A percentile compares a stretch with the other conserved stretches of the same genome.
These are phyloP conservation scores for Clarireedia homoeocarpa DNA, from an alignment of 2,329 filamentous ascomycete species.

Conservation along the genomic window DNA sequence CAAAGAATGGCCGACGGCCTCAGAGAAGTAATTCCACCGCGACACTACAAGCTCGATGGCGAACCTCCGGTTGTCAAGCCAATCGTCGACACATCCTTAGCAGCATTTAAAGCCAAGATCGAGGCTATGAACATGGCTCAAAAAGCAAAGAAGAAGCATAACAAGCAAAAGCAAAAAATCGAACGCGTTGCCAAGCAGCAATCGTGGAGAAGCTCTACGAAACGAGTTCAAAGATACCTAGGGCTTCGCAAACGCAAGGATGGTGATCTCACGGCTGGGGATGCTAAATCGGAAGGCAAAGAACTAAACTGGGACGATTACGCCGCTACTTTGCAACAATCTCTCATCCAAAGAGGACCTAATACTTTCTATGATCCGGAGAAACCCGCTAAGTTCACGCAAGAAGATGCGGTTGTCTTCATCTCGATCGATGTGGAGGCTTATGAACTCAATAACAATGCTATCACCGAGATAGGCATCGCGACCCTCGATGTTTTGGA, in stretches of 20 bases:
- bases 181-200: conserved; percentile 43
- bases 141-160: conserved; percentile 37
- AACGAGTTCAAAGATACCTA: conserved; percentile 61
- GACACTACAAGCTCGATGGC: conserved; percentile 20
- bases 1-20: conserved; percentile 27
- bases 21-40: conserved; percentile 27
- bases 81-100: conserved; percentile 32
- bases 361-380: conserved; percentile 35
- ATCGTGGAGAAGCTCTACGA: conserved; percentile 47
- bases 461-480: conserved; percentile 81
- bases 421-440: conserved; percentile 78
- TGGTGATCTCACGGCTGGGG: not conserved
- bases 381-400: conserved; percentile 37
- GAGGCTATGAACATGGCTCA: conserved; percentile 41
- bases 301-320: conserved; percentile 21
- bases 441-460: conserved; percentile 57
- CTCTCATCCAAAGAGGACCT: conserved; percentile 20
- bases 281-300: conserved; percentile 9
- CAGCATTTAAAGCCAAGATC: conserved; percentile 47
- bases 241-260: conserved; percentile 46
- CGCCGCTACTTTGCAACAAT: conserved; percentile 20
- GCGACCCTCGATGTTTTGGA: conserved; percentile 66
- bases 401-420: conserved; percentile 56
- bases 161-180: conserved; percentile 41
- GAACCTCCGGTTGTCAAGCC: conserved; percentile 24